Evolutionary conservation across 2,329 filamentous ascomycete species (phyloP).

Genomic region (Chrysoporthe austroafricana): DNA sequence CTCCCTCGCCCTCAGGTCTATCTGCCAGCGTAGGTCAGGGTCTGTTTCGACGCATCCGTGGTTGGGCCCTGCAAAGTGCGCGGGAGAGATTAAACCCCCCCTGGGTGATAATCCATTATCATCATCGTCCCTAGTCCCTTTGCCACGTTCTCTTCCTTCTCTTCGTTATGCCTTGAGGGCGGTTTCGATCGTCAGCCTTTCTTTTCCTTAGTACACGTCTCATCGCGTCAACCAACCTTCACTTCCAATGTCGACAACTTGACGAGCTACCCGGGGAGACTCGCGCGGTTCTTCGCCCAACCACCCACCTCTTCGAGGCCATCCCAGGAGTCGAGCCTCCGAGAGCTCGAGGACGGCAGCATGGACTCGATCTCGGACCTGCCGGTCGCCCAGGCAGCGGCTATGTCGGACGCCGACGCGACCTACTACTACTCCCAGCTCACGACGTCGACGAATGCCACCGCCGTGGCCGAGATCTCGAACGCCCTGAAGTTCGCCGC

Average conservation of each 20-base stretch:
- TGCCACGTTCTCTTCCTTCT: slow-evolving; percentile 45
- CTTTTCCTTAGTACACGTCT: slow-evolving; percentile 12
- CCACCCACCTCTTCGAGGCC: slow-evolving; percentile 35
- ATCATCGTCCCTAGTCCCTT: slow-evolving; percentile 15
- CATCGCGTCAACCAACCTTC: slow-evolving; percentile 20
- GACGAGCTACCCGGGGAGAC: slow-evolving; percentile 32
- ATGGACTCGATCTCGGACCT: slow-evolving; percentile 15
- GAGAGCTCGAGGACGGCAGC: slow-evolving; percentile 17
- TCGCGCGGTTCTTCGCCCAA: slow-evolving; percentile 38
- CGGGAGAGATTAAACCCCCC: slow-evolving; percentile 29
- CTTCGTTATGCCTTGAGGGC: slow-evolving; percentile 34
- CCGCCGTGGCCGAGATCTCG: slow-evolving; percentile 45
- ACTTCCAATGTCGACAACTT: slow-evolving; percentile 26
- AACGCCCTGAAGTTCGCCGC: slow-evolving; percentile 56
- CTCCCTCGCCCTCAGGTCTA: slow-evolving; percentile 34
- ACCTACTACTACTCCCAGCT: slow-evolving; percentile 27
- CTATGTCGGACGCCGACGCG: slow-evolving; percentile 19
- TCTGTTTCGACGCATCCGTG: slow-evolving; percentile 51
- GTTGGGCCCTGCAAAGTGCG: slow-evolving; percentile 36
- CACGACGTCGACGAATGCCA: slow-evolving; percentile 43
- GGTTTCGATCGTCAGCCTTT: slow-evolving; percentile 27
- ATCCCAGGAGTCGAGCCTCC: slow-evolving; percentile 25
- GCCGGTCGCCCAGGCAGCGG: slow-evolving; percentile 17
- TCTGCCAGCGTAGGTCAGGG: slow-evolving; percentile 43
- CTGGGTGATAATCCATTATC: slow-evolving; percentile 25